Conservation (phyloP, 345 rosid species). For the Adansonia digitata region DNA sequence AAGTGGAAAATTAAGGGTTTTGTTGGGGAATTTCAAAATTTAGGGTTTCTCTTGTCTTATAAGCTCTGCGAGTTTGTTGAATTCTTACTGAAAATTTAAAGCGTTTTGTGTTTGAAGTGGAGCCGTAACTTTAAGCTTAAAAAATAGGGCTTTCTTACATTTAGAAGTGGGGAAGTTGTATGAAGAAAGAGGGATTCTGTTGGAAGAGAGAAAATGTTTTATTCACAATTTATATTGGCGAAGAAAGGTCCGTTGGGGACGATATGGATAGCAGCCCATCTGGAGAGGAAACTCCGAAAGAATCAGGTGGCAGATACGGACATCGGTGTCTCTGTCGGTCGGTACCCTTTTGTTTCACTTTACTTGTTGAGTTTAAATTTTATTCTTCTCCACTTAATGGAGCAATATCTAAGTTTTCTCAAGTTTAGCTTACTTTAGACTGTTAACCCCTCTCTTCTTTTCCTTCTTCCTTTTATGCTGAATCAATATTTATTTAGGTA, state of each 20-base stretch:
- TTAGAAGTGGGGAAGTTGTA: constrained; percentile 18
- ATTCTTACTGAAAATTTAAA: not conserved
- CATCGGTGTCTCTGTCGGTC: constrained; percentile 95
- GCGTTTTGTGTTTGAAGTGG: constrained; percentile 10
- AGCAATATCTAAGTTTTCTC: not conserved
- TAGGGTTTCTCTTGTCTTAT: constrained; percentile 10
- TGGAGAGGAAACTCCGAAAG: constrained; percentile 98
- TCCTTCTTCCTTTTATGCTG: too few species aligned
- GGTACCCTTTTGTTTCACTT: constrained; percentile 19
- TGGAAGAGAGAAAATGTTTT: constrained; percentile 68
- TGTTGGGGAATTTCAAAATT: not conserved
- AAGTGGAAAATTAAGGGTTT: constrained; percentile 10
- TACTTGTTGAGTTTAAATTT: not conserved
- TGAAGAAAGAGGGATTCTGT: constrained; percentile 24
- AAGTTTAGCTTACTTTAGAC: too few species aligned
- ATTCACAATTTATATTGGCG: constrained; percentile 97
- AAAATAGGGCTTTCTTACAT: not conserved
- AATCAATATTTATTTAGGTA: too few species aligned
- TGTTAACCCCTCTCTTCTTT: too few species aligned
- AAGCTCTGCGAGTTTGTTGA: not conserved
- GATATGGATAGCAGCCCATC: constrained; percentile 98
- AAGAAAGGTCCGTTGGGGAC: constrained; percentile 99
- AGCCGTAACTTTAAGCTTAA: not conserved
- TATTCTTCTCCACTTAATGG: not conserved
- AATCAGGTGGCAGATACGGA: constrained; percentile 99